phyloP scores from a whole-genome alignment of 2,329 filamentous ascomycete species.

The Incumbomyces delicatus region DNA sequence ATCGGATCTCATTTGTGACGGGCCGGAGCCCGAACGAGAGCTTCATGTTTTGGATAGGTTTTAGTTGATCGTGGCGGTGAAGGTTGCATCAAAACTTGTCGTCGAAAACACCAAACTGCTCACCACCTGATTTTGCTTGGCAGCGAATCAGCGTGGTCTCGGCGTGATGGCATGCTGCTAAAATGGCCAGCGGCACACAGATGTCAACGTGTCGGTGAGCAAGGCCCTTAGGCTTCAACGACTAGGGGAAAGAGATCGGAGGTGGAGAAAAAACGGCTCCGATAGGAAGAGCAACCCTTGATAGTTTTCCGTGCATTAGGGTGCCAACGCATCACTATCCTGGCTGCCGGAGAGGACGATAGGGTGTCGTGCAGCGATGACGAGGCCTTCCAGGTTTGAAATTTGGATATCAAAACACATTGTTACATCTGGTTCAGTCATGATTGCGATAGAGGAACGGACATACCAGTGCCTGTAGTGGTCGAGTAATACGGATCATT shows the following conservation, averaged over 20 bases:
- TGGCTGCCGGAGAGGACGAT: background rate
- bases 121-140: conserved; percentile 1
- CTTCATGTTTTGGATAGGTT: too few species aligned
- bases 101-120: background rate
- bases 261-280: background rate
- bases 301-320: conserved; percentile 5
- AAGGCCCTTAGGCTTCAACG: background rate
- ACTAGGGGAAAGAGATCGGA: background rate
- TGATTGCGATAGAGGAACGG: background rate
- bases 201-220: conserved; percentile 4
- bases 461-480: background rate
- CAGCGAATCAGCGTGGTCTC: background rate
- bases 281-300: background rate
- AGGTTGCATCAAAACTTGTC: too few species aligned
- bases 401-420: background rate
- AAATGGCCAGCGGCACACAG: background rate
- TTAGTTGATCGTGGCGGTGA: too few species aligned
- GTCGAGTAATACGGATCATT: too few species aligned
- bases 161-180: background rate
- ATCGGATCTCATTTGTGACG: too few species aligned
- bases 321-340: conserved; percentile 4
- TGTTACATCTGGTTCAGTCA: background rate
- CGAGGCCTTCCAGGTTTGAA: background rate
- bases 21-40: too few species aligned
- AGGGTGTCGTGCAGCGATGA: background rate